These are phyloP conservation scores for Rhodotorula babjevae DNA, from an alignment of 768 basidiomycete species.

Conservation along the genomic window DNA sequence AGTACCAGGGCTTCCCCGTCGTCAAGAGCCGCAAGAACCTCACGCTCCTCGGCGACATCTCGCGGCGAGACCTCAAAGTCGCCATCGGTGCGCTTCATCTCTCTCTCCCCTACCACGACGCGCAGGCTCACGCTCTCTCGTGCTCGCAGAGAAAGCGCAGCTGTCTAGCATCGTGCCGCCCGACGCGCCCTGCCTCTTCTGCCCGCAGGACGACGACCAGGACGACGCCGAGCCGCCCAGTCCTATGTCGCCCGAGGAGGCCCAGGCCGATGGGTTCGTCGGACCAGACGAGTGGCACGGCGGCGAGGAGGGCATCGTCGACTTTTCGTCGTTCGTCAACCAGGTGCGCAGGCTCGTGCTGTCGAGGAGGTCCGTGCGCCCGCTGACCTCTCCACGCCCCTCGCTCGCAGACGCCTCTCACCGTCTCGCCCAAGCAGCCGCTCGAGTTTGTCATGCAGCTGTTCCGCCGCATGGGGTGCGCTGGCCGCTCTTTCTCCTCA, in stretches of 20 bases:
- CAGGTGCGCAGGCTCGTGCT: constrained; percentile 57
- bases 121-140: background rate
- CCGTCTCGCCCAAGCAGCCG: constrained; percentile 83
- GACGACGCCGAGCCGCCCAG: no score
- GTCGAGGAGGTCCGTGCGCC: background rate
- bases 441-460: constrained; percentile 96
- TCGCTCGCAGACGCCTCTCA: constrained; percentile 73
- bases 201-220: constrained; percentile 54
- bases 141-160: constrained; percentile 62
- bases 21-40: constrained; percentile 58
- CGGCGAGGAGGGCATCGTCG: constrained; percentile 45
- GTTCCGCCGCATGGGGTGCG: constrained; percentile 96
- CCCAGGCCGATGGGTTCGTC: background rate
- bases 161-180: constrained; percentile 58
- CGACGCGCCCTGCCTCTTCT: constrained; percentile 69
- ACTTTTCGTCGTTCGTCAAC: constrained; percentile 81
- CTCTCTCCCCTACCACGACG: background rate
- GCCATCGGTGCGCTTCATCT: constrained; percentile 62
- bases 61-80: constrained; percentile 74
- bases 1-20: constrained; percentile 88
- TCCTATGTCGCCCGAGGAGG: background rate
- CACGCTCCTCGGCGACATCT: constrained; percentile 79
- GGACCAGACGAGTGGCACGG: constrained; percentile 28
- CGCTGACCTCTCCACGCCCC: background rate
- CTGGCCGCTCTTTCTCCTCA: constrained; percentile 28